Percentiles rank a stretch among this genome's conserved stretches.
Conservation (phyloP, 2,329 filamentous ascomycete species). For the Simplicillium sp. region DNA sequence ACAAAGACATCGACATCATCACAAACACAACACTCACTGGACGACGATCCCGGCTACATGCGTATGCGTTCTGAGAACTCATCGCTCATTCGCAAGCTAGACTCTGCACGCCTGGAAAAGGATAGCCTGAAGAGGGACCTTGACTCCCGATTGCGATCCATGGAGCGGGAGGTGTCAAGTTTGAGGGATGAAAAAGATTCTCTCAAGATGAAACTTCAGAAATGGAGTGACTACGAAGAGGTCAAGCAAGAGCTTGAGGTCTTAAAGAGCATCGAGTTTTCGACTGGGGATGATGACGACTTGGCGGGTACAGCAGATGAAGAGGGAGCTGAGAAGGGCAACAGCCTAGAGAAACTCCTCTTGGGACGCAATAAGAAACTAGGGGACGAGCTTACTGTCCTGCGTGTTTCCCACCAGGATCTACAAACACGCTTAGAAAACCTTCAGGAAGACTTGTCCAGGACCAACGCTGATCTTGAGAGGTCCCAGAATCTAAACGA, state of each 20-base stretch:
- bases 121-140: constrained; percentile 70
- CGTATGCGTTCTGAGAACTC: constrained; percentile 89
- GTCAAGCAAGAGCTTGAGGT: constrained; percentile 94
- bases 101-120: constrained; percentile 73
- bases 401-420: constrained; percentile 90
- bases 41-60: constrained; percentile 85
- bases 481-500: constrained; percentile 75
- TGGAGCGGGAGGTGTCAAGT: constrained; percentile 68
- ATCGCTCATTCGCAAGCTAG: constrained; percentile 78
- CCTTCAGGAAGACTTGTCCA: constrained; percentile 75
- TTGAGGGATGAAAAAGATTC: constrained; percentile 73
- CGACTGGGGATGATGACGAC: constrained; percentile 77
- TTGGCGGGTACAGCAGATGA: constrained; percentile 31
- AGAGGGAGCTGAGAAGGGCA: constrained; percentile 41
- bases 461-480: constrained; percentile 77
- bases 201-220: constrained; percentile 72
- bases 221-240: constrained; percentile 91
- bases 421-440: constrained; percentile 70
- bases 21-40: constrained; percentile 52
- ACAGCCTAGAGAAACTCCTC: constrained; percentile 83
- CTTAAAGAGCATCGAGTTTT: constrained; percentile 95
- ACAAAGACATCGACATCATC: constrained; percentile 60
- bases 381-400: constrained; percentile 81
- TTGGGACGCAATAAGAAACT: constrained; percentile 94
- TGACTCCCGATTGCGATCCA: constrained; percentile 64